phyloP scores from a whole-genome alignment of 305 asterid genomes.

The Plantago coronopus region DNA sequence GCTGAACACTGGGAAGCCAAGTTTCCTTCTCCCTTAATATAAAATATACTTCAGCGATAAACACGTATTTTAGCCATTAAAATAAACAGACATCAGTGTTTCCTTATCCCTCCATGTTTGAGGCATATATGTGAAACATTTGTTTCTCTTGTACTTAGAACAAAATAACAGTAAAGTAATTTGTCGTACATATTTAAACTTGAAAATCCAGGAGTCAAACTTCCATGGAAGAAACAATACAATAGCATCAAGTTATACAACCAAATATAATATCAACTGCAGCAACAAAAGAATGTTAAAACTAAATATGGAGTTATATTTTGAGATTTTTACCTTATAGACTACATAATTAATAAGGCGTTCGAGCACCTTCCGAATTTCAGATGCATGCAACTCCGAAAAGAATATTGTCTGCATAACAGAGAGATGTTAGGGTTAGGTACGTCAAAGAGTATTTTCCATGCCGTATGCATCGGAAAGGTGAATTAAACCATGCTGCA shows the following conservation, averaged over 20 bases:
- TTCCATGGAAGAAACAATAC: conserved; percentile 6
- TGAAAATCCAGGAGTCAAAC: conserved; percentile 5
- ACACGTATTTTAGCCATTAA: too few species aligned
- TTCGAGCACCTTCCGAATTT: conserved; percentile 67
- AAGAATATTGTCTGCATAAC: conserved; percentile 70
- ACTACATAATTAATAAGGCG: conserved; percentile 73
- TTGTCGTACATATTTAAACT: too few species aligned
- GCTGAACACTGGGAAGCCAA: too few species aligned
- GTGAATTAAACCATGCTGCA: not conserved
- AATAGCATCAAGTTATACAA: not conserved
- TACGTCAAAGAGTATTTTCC: not conserved
- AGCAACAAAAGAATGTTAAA: conserved; percentile 17
- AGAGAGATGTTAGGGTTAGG: conserved; percentile 18
- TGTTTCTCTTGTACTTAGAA: not conserved
- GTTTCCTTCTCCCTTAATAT: too few species aligned
- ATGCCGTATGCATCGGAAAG: not conserved
- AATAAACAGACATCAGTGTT: too few species aligned
- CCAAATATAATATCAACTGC: conserved; percentile 14
- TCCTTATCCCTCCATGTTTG: not conserved
- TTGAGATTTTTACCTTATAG: conserved; percentile 54
- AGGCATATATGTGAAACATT: not conserved
- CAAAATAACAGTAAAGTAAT: not conserved
- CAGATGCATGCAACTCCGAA: conserved; percentile 65
- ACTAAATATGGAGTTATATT: not conserved
- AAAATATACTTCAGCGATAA: too few species aligned